Percentiles rank a stretch among this genome's conserved stretches.
Evolutionary conservation across 179 eudicot species (phyloP).

Genomic region (Pouteria campechiana): DNA sequence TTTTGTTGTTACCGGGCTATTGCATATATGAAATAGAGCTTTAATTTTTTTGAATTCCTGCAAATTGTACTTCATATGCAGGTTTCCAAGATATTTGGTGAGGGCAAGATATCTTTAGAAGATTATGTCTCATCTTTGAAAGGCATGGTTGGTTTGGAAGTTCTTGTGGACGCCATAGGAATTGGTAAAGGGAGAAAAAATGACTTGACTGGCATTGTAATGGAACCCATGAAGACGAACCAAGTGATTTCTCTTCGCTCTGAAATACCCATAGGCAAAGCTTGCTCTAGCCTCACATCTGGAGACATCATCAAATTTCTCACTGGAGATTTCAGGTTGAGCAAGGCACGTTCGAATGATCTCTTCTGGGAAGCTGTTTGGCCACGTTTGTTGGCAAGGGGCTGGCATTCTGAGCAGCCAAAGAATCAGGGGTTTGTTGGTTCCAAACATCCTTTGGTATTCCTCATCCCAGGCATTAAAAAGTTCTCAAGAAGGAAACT

Average conservation of each 20-base stretch:
- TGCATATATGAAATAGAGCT: too few relatives aligned
- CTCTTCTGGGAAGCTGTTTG: slow-evolving; percentile 82
- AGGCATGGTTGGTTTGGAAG: slow-evolving; percentile 38
- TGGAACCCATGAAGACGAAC: slow-evolving; percentile 21
- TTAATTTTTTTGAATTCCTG: too few relatives aligned
- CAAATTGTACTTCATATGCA: too few relatives aligned
- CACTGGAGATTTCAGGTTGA: slow-evolving; percentile 42
- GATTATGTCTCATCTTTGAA: slow-evolving; percentile 44
- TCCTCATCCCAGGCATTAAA: slow-evolving; percentile 55
- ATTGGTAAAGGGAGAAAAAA: slow-evolving; percentile 58
- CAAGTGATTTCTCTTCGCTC: slow-evolving; percentile 15
- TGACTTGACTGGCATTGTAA: slow-evolving; percentile 29
- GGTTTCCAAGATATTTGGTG: slow-evolving; percentile 47
- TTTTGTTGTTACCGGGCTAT: not conserved
- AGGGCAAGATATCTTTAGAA: slow-evolving; percentile 34
- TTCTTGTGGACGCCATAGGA: slow-evolving; percentile 55
- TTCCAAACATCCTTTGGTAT: slow-evolving; percentile 38
- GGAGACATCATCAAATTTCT: slow-evolving; percentile 39
- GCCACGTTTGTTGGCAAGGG: slow-evolving; percentile 68
- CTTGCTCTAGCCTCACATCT: slow-evolving; percentile 40
- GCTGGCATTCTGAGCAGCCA: slow-evolving; percentile 78
- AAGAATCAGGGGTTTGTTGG: slow-evolving; percentile 17
- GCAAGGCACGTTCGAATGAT: slow-evolving; percentile 55
- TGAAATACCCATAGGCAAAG: slow-evolving; percentile 41
- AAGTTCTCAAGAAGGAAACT: slow-evolving; percentile 56